Base-by-base conservation (phyloP, 148 eudicot species). In the Vaccinium macrocarpon region DNA sequence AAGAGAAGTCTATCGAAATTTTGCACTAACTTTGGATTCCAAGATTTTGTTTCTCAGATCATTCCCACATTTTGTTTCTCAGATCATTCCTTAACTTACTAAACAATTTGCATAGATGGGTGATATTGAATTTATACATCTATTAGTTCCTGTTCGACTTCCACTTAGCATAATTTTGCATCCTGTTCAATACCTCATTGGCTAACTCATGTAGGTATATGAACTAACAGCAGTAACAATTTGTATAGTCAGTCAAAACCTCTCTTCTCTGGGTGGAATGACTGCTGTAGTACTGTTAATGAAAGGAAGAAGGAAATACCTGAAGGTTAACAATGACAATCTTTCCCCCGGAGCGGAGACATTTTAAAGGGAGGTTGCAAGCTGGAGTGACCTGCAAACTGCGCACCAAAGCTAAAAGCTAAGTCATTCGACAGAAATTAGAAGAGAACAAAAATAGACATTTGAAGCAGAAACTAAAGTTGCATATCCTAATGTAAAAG, bases 341-440 rank as follows among this genome's bases (percentile, higher is more conserved):
- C 85, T 97, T 92, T 16, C 99, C 99, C 49, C 98, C 97, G 80
- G 91, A 92, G 70, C 89, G 90, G 25, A 97, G 94, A 88, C 91
- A 93, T 88, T 92, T 97, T 82, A 95, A 87, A 79, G 99, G 99
- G 86, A 97, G 86, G 80, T 97, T 93, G 86, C 99, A 97, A 80
- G 99, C 99, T 86, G 99, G 99, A 81, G 93, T 97, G 55, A 95
- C 93, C 92, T 95, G 99, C 94, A 97, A 95, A 90, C 99, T 95
- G 97, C 88, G 90, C 16, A 80, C 75, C 86, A 78, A 53, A 73
- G 57, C 57, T 71, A 48, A 4, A 4, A 55, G 42, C 80, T 46
- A 15, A 25, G 46, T 57, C 59, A 46, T 57, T 59, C 11, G 14
- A 76, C 55, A 3, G 51, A 76, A 21, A 49, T n/a, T 48, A 48